These are phyloP conservation scores for Cordyceps tenuipes DNA, from an alignment of 2,329 filamentous ascomycete genomes.

Conservation along the genomic window DNA sequence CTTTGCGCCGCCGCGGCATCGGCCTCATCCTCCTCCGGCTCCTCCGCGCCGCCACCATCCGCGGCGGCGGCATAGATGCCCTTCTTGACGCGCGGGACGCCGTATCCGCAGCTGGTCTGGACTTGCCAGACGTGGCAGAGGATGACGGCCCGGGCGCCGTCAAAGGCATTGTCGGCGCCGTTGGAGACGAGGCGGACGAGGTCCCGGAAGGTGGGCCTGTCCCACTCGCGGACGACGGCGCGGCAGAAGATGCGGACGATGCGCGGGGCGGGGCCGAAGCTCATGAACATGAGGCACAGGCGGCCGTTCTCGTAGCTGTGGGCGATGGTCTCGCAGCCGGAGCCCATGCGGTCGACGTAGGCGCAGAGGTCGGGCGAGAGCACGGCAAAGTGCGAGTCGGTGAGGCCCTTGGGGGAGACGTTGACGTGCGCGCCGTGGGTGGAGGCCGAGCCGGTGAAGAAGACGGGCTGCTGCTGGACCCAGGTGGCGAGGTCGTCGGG, in stretches of 20 bases:
- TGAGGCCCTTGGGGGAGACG: slow-evolving; percentile 65
- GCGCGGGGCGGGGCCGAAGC: slow-evolving; percentile 49
- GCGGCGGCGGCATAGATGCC: slow-evolving; percentile 25
- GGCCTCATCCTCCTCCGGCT: slow-evolving; percentile 15
- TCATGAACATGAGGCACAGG: slow-evolving; percentile 66
- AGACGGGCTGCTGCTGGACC: slow-evolving; percentile 60
- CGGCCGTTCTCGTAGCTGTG: slow-evolving; percentile 72
- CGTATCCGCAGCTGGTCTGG: slow-evolving; percentile 60
- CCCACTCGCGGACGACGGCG: slow-evolving; percentile 51
- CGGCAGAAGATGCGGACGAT: slow-evolving; percentile 58
- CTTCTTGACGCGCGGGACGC: slow-evolving; percentile 46
- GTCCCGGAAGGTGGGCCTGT: slow-evolving; percentile 38
- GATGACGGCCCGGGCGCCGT: slow-evolving; percentile 52
- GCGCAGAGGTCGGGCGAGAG: slow-evolving; percentile 50
- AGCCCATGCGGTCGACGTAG: slow-evolving; percentile 68
- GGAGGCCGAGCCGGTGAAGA: slow-evolving; percentile 70
- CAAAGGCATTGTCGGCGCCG: slow-evolving; percentile 25
- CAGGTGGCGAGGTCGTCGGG: slow-evolving; percentile 49
- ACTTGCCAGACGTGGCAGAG: slow-evolving; percentile 54
- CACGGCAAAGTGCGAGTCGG: slow-evolving; percentile 53
- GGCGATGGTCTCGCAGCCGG: slow-evolving; percentile 66
- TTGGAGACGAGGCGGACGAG: slow-evolving; percentile 35
- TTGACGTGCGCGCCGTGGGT: slow-evolving; percentile 63
- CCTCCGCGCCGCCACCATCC: slow-evolving; percentile 18
- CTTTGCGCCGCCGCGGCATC: not conserved